Conservation (phyloP, 306 rosid species). For the Cucumis cinereus region DNA sequence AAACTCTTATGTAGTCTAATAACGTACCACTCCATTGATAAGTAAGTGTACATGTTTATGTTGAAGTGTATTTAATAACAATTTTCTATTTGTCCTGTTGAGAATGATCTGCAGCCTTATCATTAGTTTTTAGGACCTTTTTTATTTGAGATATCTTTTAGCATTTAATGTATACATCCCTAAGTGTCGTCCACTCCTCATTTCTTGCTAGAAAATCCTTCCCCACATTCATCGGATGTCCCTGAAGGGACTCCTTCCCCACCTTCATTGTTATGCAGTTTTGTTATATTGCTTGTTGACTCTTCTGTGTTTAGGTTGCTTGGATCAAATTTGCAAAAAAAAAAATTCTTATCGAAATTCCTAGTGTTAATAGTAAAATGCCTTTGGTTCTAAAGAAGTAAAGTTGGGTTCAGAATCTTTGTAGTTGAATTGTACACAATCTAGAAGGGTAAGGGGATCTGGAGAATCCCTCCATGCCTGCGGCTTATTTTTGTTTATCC, state of each 20-base stretch:
- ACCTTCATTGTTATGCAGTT: neutral
- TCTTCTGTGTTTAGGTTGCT: neutral
- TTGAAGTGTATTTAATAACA: neutral
- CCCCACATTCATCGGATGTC: too few species aligned
- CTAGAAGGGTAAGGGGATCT: neutral
- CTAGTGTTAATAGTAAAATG: neutral
- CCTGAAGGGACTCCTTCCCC: too few species aligned
- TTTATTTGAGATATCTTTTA: neutral
- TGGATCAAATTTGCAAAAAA: neutral
- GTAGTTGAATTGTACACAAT: neutral
- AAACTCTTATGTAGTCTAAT: neutral
- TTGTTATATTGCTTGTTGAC: neutral
- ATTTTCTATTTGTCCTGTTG: neutral
- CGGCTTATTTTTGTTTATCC: neutral
- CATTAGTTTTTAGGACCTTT: too few species aligned
- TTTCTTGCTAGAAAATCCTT: neutral
- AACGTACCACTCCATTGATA: neutral
- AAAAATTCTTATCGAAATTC: neutral
- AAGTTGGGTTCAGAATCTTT: neutral
- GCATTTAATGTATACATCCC: neutral
- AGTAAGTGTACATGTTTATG: constrained; percentile 2
- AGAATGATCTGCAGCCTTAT: neutral
- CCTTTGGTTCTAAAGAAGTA: neutral
- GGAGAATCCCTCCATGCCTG: neutral
- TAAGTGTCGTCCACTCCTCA: neutral